Base-by-base conservation (phyloP, 495 filamentous ascomycete species). In the Tuber aestivum region DNA sequence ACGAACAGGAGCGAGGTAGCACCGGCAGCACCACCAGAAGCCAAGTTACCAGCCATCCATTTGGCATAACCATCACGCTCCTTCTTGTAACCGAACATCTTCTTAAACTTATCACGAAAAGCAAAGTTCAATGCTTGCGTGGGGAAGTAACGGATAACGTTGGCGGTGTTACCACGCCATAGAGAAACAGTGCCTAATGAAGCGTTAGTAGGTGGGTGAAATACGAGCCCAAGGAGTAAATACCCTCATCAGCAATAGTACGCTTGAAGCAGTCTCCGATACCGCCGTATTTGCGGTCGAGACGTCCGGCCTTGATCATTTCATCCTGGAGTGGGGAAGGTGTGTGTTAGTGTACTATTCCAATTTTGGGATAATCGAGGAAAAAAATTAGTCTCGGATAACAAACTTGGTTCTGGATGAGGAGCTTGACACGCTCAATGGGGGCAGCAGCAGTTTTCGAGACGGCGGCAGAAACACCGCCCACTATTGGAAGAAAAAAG, bases 101-200 rank as follows among this genome's bases (percentile, higher is more conserved):
- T 88, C 93, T 99, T 99, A 93, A 97, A 99, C 90, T 94, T 97
- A 86, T 99, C 95, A 88, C 96, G 96, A 95, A 99, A 99, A 84
- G 95, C 95, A 86, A 99, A 99, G 93, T 99, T 99, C 84, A 99
- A 88, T 80, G 95, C 95, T 91, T 99, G 95, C 84, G 95, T 99
- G 80, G 95, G 95, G 93, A 99, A 99, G 90, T 99, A 99, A 91
- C 95, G 96, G 89, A 99, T 97, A 87, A 99, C 95, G 91, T 99
- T 99, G 92, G 95, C 95, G 84, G 95, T 99, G 92, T 99, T 99
- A 87, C 95, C 95, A 90, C 95, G 89, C 95, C 95, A 99, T 81
- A 99, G 89, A 73, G 95, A 92, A 83, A 93, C 89, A 78, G 90
- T 84, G 86, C 88, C 88, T 81, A 44, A 70, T 68, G 12, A 35